Evolutionary conservation across 495 filamentous ascomycete species (phyloP), one percentile per base, ranked within the genome.

Genomic region (Pyrenula aspistea): DNA sequence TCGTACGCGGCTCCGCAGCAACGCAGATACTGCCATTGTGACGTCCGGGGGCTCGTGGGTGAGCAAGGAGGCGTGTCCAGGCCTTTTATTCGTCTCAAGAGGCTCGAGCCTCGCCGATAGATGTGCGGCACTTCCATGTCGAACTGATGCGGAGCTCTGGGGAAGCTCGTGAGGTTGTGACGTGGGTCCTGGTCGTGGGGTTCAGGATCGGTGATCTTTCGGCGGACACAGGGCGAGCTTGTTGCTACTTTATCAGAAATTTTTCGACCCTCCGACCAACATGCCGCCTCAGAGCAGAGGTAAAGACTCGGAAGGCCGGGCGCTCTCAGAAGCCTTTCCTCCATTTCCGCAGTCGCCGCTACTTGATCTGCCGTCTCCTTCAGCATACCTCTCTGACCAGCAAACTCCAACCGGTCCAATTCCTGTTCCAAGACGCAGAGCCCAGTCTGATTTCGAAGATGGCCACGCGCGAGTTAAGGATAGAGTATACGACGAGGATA

Each of bases 1-100:
- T 51, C 80, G 73, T 55, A 94, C 77, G 59, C 90, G 84, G 64
- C 83, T 79, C 73, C 82, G 87, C 61, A 95, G 73, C 53, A 85
- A 77, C 24, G 87, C 85, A 24, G 90, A 94, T 50, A 82, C 84
- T 63, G 73, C 62, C 73, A 77, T 76, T 55, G 50, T 68, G 65
- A 55, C 31, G 8, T 8, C 31, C 31, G 31, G 15, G 31, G 15
- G 8, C 15, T 8, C 31, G 31, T 4, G 31, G 8, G 15, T 42
- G 15, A 42, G 8, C 31, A 42, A 42, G n/a, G n/a, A 42, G 31
- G 4, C 31, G 31, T 42, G 15, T 4, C 31, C 31, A 42, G 15
- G 8, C 31, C 15, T 8, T 15, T 42, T 42, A 42, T 42, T 4
- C 15, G 31, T 42, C 15, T 15, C 4, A 42, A 8, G 8, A 42